phyloP scores from a whole-genome alignment of 805 yeast species.

The Yamadazyma nakazawae region DNA sequence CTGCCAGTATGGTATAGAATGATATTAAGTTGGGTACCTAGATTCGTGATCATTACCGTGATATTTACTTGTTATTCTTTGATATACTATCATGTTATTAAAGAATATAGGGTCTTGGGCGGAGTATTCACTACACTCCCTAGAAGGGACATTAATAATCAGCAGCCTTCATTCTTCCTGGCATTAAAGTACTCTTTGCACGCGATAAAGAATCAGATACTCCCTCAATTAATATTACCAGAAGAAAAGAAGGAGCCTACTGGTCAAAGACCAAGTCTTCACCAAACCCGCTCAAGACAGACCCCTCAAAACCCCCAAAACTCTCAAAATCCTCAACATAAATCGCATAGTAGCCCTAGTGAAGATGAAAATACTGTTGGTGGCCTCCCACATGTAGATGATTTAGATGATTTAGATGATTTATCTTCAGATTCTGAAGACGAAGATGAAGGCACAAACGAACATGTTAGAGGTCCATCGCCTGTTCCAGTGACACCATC shows the following conservation, averaged over 20 bases:
- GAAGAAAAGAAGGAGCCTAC: constrained; percentile 11
- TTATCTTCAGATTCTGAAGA: constrained; percentile 13
- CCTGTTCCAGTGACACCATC: not conserved
- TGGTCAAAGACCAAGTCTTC: not conserved
- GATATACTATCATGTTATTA: constrained; percentile 68
- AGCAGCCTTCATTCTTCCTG: constrained; percentile 32
- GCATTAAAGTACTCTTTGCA: constrained; percentile 28
- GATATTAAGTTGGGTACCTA: constrained; percentile 77
- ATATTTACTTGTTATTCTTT: constrained; percentile 65
- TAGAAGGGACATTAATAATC: constrained; percentile 9
- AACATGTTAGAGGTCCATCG: not conserved
- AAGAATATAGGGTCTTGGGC: constrained; percentile 56
- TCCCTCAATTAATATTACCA: constrained; percentile 30
- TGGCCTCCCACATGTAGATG: not conserved
- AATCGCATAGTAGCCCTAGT: not conserved
- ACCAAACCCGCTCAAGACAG: not conserved
- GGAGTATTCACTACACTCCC: constrained; percentile 37
- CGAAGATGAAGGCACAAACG: constrained; percentile 15
- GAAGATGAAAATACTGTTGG: constrained; percentile 4
- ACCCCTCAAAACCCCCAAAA: not conserved
- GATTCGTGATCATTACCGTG: constrained; percentile 61
- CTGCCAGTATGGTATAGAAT: constrained; percentile 70
- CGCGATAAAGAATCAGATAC: constrained; percentile 19
- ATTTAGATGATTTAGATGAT: constrained; percentile 28
- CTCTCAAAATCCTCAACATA: no score